These are phyloP conservation scores for Aureobasidium sp. DNA, from an alignment of 2,329 filamentous ascomycete species.

Conservation along the genomic window DNA sequence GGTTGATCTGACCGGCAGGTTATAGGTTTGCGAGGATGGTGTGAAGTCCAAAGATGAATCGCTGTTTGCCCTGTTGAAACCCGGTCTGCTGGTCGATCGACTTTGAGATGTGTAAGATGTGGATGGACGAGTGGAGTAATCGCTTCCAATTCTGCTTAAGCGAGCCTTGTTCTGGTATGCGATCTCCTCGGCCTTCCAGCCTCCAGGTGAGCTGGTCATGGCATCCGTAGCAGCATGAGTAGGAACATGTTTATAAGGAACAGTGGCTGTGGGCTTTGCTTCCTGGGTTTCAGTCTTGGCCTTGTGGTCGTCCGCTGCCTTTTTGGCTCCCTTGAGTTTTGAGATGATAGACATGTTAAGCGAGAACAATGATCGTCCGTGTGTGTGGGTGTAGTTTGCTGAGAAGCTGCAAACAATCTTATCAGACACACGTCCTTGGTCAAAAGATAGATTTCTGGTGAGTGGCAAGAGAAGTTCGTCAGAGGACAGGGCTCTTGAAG, in stretches of 20 bases:
- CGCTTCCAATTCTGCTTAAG: slow-evolving; percentile 13
- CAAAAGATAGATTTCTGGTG: background rate
- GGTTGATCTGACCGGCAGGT: background rate
- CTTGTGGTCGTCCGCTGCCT: slow-evolving; percentile 26
- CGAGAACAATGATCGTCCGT: background rate
- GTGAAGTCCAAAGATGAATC: slow-evolving; percentile 13
- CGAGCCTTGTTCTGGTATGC: slow-evolving; percentile 14
- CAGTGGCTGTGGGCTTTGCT: background rate
- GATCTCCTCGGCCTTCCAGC: slow-evolving; percentile 11
- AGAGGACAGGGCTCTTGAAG: background rate
- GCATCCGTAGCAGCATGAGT: slow-evolving; percentile 28
- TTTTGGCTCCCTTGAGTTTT: slow-evolving; percentile 28
- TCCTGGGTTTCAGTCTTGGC: slow-evolving; percentile 17
- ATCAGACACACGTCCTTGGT: background rate
- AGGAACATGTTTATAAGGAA: slow-evolving; percentile 25
- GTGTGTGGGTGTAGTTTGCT: background rate
- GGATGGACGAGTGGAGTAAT: slow-evolving; percentile 12
- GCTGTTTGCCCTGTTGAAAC: slow-evolving; percentile 6
- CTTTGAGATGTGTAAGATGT: slow-evolving; percentile 5
- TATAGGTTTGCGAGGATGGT: background rate
- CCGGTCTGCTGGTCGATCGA: slow-evolving; percentile 6
- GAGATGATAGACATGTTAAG: slow-evolving; percentile 29
- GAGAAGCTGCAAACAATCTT: background rate
- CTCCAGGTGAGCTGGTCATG: slow-evolving; percentile 16
- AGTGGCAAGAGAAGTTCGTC: background rate